A percentile compares a stretch with the other conserved stretches of the same genome.
phyloP scores from a whole-genome alignment of 2,329 filamentous ascomycete species.

The Hymenotorrendiella dingleyae region DNA sequence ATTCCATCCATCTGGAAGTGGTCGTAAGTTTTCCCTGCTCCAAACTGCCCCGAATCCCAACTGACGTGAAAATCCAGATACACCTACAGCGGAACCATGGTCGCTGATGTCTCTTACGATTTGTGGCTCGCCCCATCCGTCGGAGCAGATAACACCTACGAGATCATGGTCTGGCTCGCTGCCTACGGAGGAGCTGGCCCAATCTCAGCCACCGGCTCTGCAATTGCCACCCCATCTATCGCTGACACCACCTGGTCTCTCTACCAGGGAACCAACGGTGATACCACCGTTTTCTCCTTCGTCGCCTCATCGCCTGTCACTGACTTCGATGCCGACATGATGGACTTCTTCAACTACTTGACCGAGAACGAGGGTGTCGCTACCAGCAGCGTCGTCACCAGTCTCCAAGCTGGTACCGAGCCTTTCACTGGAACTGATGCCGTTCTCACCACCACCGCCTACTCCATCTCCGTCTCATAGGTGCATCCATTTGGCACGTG shows the following conservation, averaged over 20 bases:
- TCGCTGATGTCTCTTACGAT: conserved; percentile 56
- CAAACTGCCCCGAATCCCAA: neutral
- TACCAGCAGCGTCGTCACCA: conserved; percentile 45
- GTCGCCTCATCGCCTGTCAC: conserved; percentile 40
- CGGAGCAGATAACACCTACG: conserved; percentile 40
- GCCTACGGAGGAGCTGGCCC: conserved; percentile 51
- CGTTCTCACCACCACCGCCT: conserved; percentile 37
- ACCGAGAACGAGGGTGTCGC: conserved; percentile 41
- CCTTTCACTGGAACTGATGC: conserved; percentile 43
- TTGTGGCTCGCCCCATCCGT: conserved; percentile 48
- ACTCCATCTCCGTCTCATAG: conserved; percentile 16
- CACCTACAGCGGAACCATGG: conserved; percentile 44
- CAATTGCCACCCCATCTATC: conserved; percentile 48
- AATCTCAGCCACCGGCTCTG: conserved; percentile 45
- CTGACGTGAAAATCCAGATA: conserved; percentile 35
- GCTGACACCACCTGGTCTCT: conserved; percentile 49
- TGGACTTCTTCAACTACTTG: conserved; percentile 52
- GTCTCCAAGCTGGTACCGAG: conserved; percentile 49
- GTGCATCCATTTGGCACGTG: too few species aligned
- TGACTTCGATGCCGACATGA: conserved; percentile 50
- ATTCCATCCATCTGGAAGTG: conserved; percentile 37
- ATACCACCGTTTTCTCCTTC: conserved; percentile 56
- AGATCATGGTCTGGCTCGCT: conserved; percentile 60
- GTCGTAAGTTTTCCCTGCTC: conserved; percentile 27
- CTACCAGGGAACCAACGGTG: conserved; percentile 51